phyloP scores from a whole-genome alignment of 75 land plant species.

The Sequoiadendron giganteum region DNA sequence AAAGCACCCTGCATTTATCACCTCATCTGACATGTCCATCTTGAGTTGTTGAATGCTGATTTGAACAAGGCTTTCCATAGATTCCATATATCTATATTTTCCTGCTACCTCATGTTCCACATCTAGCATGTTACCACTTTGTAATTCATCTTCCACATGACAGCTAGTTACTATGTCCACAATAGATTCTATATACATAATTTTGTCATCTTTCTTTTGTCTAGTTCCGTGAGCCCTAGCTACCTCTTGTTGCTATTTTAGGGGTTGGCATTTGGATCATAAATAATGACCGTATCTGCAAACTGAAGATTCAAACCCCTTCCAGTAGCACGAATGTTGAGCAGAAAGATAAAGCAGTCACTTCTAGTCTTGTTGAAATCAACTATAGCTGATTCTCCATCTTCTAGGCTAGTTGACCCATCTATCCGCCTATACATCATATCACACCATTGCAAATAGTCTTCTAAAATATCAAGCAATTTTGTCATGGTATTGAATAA shows the following conservation, averaged over 20 bases:
- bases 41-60: constrained; percentile 97
- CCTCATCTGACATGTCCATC: constrained; percentile 99
- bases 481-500: constrained; percentile 56
- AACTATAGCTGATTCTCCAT: constrained; percentile 91
- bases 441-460: constrained; percentile 51
- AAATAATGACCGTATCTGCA: constrained; percentile 97
- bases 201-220: constrained; percentile 93
- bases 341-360: constrained; percentile 89
- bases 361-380: constrained; percentile 88
- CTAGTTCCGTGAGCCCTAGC: constrained; percentile 97
- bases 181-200: constrained; percentile 99
- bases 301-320: constrained; percentile 96
- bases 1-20: constrained; percentile 99
- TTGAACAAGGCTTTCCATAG: constrained; percentile 93
- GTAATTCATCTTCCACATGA: constrained; percentile 87
- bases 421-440: constrained; percentile 44
- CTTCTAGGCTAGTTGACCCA: constrained; percentile 46
- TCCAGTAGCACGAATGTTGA: constrained; percentile 98
- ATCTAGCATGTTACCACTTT: constrained; percentile 84
- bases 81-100: constrained; percentile 97
- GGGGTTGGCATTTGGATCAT: constrained; percentile 99
- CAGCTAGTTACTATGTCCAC: constrained; percentile 87
- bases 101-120: constrained; percentile 92
- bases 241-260: constrained; percentile 99
- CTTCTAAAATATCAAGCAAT: constrained; percentile 48